phyloP scores from a whole-genome alignment of 495 filamentous ascomycete genomes.

The Penicillium coffeae region DNA sequence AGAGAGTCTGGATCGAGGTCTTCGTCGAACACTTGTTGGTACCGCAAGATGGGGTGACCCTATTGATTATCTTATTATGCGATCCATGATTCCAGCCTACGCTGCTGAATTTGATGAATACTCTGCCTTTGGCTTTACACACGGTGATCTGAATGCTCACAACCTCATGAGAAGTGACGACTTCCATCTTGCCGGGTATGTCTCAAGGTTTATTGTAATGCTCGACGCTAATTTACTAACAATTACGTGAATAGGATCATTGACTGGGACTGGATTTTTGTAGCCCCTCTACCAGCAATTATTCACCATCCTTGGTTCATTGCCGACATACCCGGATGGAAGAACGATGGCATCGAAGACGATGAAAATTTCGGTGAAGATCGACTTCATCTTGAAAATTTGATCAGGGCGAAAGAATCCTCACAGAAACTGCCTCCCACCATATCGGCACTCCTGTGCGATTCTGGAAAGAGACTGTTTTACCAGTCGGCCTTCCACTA shows the following conservation, averaged over 20 bases:
- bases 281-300: conserved; percentile 6
- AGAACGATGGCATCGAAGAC: conserved; percentile 5
- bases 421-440: neutral
- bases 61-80: conserved; percentile 20
- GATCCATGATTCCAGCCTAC: conserved; percentile 17
- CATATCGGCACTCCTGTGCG: neutral
- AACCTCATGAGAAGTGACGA: conserved; percentile 20
- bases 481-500: conserved; percentile 13
- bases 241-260: conserved; percentile 19
- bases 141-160: conserved; percentile 16
- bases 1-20: conserved; percentile 15
- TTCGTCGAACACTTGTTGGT: conserved; percentile 13
- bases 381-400: conserved; percentile 3
- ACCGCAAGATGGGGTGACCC: conserved; percentile 15
- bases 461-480: conserved; percentile 7
- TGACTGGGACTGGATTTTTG: conserved; percentile 14
- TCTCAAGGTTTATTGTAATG: neutral
- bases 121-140: conserved; percentile 7
- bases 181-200: conserved; percentile 18
- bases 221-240: no score
- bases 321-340: conserved; percentile 11
- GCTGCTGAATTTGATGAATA: conserved; percentile 9
- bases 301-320: conserved; percentile 14
- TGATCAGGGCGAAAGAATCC: conserved; percentile 1
- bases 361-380: conserved; percentile 3